Evolutionary conservation across 192 early-diverging fungal species (phyloP).

Genomic region (Podila verticillata): DNA sequence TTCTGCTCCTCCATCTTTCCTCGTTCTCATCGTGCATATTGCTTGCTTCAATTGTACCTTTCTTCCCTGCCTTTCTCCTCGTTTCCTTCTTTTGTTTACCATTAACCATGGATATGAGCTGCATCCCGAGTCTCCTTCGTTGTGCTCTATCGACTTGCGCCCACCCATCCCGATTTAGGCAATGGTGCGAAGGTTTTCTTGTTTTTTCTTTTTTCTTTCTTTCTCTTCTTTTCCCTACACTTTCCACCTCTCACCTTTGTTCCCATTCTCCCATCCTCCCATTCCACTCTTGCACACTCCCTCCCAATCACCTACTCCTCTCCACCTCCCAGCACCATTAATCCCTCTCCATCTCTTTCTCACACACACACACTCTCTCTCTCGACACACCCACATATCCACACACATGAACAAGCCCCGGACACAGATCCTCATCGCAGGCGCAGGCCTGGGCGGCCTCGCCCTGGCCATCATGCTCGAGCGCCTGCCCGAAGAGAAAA

Average conservation of each 20-base stretch:
- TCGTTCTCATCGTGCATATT: background rate
- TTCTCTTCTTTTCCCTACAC: background rate
- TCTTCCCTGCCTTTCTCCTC: background rate
- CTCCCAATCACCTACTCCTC: conserved; percentile 1
- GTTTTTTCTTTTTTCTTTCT: background rate
- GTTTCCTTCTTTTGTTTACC: background rate
- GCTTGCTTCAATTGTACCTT: background rate
- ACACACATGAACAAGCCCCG: conserved; percentile 11
- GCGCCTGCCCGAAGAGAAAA: conserved; percentile 34
- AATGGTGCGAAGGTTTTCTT: background rate
- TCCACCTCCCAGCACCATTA: too few species aligned
- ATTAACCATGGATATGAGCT: too few species aligned
- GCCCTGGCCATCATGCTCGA: conserved; percentile 43
- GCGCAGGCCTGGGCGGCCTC: conserved; percentile 31
- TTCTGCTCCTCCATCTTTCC: background rate
- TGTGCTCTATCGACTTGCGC: too few species aligned
- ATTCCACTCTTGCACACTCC: background rate
- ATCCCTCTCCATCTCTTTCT: background rate
- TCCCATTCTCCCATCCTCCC: background rate
- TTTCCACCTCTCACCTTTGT: background rate
- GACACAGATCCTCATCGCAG: conserved; percentile 40
- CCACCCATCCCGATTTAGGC: too few species aligned
- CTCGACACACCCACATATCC: background rate
- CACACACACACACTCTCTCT: background rate
- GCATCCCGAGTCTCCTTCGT: too few species aligned